phyloP scores from a whole-genome alignment of 140 eudicot species.

The Artemisia princeps region DNA sequence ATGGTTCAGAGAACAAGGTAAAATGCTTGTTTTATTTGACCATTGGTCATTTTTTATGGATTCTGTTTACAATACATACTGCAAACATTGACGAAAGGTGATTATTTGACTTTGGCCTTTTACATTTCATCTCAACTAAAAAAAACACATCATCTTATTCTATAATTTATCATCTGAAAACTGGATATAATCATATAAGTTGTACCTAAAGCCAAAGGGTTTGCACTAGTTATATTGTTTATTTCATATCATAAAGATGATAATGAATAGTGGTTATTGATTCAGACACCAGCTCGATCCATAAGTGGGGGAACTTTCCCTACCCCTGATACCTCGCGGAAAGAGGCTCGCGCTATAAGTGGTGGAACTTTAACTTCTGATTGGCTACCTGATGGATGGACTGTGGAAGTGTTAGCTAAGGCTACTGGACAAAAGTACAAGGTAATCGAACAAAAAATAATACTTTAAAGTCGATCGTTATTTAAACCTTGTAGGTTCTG shows the following conservation, averaged over 20 bases:
- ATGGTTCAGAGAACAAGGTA: conserved; percentile 20
- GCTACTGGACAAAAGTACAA: conserved; percentile 21
- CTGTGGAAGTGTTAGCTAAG: conserved; percentile 20
- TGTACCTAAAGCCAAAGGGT: background rate
- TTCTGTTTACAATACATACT: background rate
- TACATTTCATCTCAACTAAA: background rate
- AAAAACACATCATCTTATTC: too few species aligned
- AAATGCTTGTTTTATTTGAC: background rate
- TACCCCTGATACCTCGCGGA: conserved; percentile 14
- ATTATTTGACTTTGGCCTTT: background rate
- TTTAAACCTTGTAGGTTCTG: background rate
- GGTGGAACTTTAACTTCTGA: conserved; percentile 7
- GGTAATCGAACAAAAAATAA: conserved; percentile 18
- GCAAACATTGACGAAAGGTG: background rate
- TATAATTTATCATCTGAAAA: too few species aligned
- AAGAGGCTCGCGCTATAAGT: background rate
- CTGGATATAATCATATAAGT: too few species aligned
- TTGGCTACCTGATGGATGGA: conserved; percentile 38
- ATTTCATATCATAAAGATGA: background rate
- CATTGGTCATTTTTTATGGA: background rate
- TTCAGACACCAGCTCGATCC: conserved; percentile 26
- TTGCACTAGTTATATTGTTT: background rate
- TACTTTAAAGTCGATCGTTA: background rate
- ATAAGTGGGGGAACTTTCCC: conserved; percentile 24
- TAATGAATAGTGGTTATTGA: conserved; percentile 1